Evolutionary conservation across 805 yeast genomes (phyloP).

Genomic region (Candida nanaspora): DNA sequence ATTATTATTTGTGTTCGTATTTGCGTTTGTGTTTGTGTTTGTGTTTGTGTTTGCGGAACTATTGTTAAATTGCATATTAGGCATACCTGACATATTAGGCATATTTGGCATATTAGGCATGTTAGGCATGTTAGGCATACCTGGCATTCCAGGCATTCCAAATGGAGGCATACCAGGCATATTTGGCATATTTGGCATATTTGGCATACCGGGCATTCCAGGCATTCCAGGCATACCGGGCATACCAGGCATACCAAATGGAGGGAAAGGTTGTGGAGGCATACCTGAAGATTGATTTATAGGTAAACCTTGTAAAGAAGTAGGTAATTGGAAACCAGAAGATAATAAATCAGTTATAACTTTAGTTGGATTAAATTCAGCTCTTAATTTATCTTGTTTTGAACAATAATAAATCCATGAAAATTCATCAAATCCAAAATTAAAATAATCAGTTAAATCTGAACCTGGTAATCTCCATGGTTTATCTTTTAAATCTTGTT

Average conservation of each 20-base stretch:
- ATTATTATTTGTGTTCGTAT: conserved; percentile 3
- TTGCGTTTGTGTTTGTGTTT: background rate
- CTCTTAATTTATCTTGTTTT: conserved; percentile 76
- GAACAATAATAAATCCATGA: conserved; percentile 92
- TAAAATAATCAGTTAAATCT: conserved; percentile 88
- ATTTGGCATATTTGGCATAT: conserved; percentile 19
- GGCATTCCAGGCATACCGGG: conserved; percentile 20
- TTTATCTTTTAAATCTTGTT: conserved; percentile 80
- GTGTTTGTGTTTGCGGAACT: conserved; percentile 1
- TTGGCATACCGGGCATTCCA: conserved; percentile 20
- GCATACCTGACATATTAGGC: conserved; percentile 24
- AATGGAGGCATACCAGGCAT: conserved; percentile 27
- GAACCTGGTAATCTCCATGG: conserved; percentile 99
- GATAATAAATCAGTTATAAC: conserved; percentile 35
- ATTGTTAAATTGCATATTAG: conserved; percentile 6
- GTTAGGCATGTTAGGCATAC: conserved; percentile 17
- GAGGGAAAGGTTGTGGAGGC: conserved; percentile 10
- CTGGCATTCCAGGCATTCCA: too few relatives aligned
- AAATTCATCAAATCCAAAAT: conserved; percentile 92
- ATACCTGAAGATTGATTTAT: background rate
- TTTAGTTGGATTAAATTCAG: conserved; percentile 78
- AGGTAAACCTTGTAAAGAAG: conserved; percentile 15
- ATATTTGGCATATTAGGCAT: conserved; percentile 20
- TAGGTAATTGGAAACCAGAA: conserved; percentile 18
- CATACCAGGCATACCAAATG: conserved; percentile 18